These are phyloP conservation scores for Leccinum ponderosum DNA, from an alignment of 1,284 basidiomycete species.

Conservation along the genomic window DNA sequence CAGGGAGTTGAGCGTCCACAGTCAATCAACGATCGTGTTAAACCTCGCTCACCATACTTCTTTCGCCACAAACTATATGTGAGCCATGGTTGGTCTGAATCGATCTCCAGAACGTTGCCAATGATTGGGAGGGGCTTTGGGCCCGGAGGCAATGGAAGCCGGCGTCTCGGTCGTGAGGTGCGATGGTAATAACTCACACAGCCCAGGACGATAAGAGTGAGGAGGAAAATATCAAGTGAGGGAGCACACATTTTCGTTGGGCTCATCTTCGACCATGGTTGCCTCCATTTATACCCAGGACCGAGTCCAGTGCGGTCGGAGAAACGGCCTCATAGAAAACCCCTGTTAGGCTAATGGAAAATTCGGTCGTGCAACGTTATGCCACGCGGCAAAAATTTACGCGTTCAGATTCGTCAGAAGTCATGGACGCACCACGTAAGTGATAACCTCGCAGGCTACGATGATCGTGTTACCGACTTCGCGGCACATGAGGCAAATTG, in stretches of 20 bases:
- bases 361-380: neutral
- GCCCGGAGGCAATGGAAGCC: conserved; percentile 35
- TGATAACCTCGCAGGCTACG: conserved; percentile 24
- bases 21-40: neutral
- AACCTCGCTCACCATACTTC: conserved; percentile 25
- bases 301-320: conserved; percentile 1
- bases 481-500: conserved; percentile 7
- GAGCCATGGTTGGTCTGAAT: conserved; percentile 43
- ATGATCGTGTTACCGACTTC: conserved; percentile 23
- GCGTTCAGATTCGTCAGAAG: conserved; percentile 12
- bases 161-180: conserved; percentile 4
- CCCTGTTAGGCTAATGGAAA: conserved; percentile 20
- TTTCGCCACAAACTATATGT: conserved; percentile 29
- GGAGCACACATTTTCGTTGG: conserved; percentile 15
- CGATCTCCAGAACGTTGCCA: conserved; percentile 47
- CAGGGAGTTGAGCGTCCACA: neutral
- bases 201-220: conserved; percentile 16
- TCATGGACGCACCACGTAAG: conserved; percentile 27
- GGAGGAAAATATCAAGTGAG: conserved; percentile 6
- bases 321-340: conserved; percentile 6
- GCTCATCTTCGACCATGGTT: neutral
- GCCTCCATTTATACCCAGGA: conserved; percentile 21
- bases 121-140: conserved; percentile 35
- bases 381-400: conserved; percentile 13
- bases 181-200: conserved; percentile 13